phyloP scores from a whole-genome alignment of 2,329 filamentous ascomycete species.

The Boeremia lycopersici region DNA sequence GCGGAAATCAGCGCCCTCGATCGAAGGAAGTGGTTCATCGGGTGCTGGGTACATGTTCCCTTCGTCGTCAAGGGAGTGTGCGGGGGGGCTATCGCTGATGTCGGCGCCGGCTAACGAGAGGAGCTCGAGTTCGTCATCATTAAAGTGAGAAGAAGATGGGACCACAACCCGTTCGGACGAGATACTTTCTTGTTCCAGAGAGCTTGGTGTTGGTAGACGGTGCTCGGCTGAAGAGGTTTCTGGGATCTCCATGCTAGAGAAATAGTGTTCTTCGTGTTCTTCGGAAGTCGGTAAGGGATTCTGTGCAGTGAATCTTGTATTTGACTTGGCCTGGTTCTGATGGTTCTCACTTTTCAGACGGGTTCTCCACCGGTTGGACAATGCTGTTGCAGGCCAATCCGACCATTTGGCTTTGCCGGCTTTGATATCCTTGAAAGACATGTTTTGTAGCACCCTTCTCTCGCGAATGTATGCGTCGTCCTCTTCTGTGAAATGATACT shows the following conservation, averaged over 20 bases:
- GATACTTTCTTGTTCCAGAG: conserved; percentile 25
- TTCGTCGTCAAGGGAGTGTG: conserved; percentile 1
- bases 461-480: conserved; percentile 47
- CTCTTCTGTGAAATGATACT: conserved; percentile 38
- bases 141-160: conserved; percentile 29
- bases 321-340: conserved; percentile 3
- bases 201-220: conserved; percentile 41
- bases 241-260: conserved; percentile 9
- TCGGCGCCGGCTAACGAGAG: conserved; percentile 32
- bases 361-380: conserved; percentile 24
- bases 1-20: conserved; percentile 24
- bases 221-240: conserved; percentile 14
- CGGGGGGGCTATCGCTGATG: conserved; percentile 9
- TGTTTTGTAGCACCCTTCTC: conserved; percentile 31
- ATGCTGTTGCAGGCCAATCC: conserved; percentile 20
- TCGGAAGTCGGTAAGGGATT: not conserved
- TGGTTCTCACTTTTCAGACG: conserved; percentile 18
- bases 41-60: conserved; percentile 13
- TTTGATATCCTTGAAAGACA: conserved; percentile 33
- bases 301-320: not conserved
- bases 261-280: conserved; percentile 6
- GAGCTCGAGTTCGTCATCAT: conserved; percentile 37
- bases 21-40: conserved; percentile 32
- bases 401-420: conserved; percentile 28
- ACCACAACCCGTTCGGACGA: not conserved